phyloP scores from a whole-genome alignment of 2,329 filamentous ascomycete species.

The Aspergillus cejpii region DNA sequence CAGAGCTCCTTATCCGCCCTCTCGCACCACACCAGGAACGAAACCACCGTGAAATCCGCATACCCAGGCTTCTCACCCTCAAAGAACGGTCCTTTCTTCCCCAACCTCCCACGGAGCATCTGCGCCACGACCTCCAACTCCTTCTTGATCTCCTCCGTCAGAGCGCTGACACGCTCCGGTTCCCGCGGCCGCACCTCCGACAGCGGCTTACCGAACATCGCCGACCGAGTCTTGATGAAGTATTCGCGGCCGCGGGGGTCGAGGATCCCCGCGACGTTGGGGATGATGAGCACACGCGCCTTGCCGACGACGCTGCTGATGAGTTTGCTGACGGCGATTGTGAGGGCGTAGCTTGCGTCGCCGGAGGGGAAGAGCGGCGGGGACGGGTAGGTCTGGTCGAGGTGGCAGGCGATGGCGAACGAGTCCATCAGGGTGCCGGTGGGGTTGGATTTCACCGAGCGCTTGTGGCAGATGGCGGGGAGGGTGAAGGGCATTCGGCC shows the following conservation, averaged over 20 bases:
- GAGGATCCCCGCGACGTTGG: conserved; percentile 19
- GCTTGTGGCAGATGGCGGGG: conserved; percentile 29
- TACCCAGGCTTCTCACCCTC: conserved; percentile 29
- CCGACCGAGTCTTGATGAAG: conserved; percentile 26
- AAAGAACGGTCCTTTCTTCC: conserved; percentile 31
- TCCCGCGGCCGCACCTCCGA: conserved; percentile 25
- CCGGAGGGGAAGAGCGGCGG: conserved; percentile 30
- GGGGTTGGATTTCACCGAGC: conserved; percentile 19
- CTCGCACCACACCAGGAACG: conserved; percentile 23
- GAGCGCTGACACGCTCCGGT: conserved; percentile 12
- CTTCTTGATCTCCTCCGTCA: conserved; percentile 17
- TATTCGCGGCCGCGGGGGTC: conserved; percentile 28
- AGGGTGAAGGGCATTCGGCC: conserved; percentile 24
- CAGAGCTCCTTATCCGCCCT: conserved; percentile 20
- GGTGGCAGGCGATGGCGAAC: conserved; percentile 27
- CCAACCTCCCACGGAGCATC: conserved; percentile 25
- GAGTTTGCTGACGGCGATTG: conserved; percentile 19
- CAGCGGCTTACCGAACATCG: conserved; percentile 24
- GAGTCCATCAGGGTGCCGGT: conserved; percentile 31
- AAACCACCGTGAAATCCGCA: conserved; percentile 26
- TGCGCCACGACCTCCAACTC: conserved; percentile 17
- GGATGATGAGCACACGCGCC: conserved; percentile 15
- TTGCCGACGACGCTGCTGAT: conserved; percentile 3
- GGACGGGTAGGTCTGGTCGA: conserved; percentile 27
- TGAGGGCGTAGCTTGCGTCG: conserved; percentile 29